Evolutionary conservation across 2,329 filamentous ascomycete genomes (phyloP).

Genomic region (Calonectria pseudoreteaudii): DNA sequence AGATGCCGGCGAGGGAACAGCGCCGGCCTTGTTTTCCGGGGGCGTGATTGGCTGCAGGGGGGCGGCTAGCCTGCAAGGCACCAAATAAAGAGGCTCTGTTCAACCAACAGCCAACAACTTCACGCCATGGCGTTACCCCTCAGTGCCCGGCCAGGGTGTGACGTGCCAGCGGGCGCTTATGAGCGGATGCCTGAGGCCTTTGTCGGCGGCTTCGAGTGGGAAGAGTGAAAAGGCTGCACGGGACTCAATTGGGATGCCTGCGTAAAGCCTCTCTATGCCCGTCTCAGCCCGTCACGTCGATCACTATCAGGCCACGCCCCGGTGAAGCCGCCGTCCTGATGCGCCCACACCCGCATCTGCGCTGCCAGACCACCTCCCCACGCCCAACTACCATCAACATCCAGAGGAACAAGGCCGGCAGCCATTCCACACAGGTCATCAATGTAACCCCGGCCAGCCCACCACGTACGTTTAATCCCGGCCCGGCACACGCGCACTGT

Average conservation of each 20-base stretch:
- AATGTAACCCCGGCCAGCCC: not conserved
- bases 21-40: not conserved
- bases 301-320: not conserved
- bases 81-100: not conserved
- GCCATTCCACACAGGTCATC: not conserved
- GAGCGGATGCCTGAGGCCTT: not conserved
- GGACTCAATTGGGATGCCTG: not conserved
- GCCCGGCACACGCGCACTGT: not conserved
- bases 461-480: not conserved
- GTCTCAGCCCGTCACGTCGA: not conserved
- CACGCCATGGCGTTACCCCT: not conserved
- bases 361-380: not conserved
- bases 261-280: not conserved
- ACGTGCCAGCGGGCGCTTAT: not conserved
- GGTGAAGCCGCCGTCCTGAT: not conserved
- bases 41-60: not conserved
- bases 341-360: not conserved
- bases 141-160: not conserved
- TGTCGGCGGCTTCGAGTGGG: too few relatives aligned
- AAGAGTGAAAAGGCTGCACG: not conserved
- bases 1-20: not conserved
- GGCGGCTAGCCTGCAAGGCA: not conserved
- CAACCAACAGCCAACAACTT: not conserved
- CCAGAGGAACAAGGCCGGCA: not conserved
- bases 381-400: not conserved